These are phyloP conservation scores for Calonectria ilicicola DNA, from an alignment of 2,329 filamentous ascomycete species.

Conservation along the genomic window DNA sequence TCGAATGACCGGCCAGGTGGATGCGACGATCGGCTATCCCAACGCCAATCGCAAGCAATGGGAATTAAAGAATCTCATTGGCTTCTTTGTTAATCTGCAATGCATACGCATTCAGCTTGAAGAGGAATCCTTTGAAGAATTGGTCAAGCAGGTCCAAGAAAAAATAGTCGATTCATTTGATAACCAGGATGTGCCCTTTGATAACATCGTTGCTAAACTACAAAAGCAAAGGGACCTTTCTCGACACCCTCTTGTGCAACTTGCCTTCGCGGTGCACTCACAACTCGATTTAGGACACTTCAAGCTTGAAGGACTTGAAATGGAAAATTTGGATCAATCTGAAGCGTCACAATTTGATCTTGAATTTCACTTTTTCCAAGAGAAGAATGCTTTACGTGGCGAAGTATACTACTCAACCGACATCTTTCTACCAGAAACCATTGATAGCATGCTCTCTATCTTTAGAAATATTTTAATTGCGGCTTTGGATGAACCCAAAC, in stretches of 20 bases:
- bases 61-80: slow-evolving; percentile 35
- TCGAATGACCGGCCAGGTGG: slow-evolving; percentile 35
- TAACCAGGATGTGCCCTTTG: not conserved
- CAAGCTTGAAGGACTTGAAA: not conserved
- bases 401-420: not conserved
- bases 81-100: slow-evolving; percentile 42
- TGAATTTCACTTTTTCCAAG: not conserved
- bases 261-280: not conserved
- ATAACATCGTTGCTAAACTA: not conserved
- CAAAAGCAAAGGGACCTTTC: not conserved
- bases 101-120: slow-evolving; percentile 32
- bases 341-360: not conserved
- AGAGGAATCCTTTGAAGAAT: slow-evolving; percentile 5
- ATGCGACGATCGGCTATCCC: slow-evolving; percentile 36
- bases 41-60: slow-evolving; percentile 33
- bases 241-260: not conserved
- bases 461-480: not conserved
- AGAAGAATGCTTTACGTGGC: not conserved
- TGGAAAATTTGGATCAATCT: not conserved
- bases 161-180: not conserved
- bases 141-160: not conserved
- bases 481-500: not conserved
- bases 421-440: not conserved
- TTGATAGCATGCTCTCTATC: not conserved
- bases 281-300: not conserved